phyloP scores from a whole-genome alignment of 2,329 filamentous ascomycete species.

The Colletotrichum eleusines region DNA sequence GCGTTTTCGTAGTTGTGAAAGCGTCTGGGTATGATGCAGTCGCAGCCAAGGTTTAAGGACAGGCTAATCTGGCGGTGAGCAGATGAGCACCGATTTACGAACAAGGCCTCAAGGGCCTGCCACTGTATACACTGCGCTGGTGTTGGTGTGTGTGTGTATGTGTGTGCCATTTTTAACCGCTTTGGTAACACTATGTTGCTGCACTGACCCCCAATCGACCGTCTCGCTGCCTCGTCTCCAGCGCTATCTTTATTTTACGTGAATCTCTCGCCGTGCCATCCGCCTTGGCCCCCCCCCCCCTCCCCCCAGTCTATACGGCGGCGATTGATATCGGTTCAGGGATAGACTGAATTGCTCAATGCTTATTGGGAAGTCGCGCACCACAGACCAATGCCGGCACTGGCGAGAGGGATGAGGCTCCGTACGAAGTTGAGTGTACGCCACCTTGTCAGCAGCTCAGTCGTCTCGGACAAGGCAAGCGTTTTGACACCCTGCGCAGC shows the following conservation, averaged over 20 bases:
- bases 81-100: slow-evolving; percentile 18
- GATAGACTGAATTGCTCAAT: background rate
- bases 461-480: slow-evolving; percentile 30
- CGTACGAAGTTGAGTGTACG: slow-evolving; percentile 37
- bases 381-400: slow-evolving; percentile 36
- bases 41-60: slow-evolving; percentile 34
- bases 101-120: slow-evolving; percentile 29
- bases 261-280: slow-evolving; percentile 20
- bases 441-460: slow-evolving; percentile 39
- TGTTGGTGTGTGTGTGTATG: too few species aligned
- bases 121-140: slow-evolving; percentile 24
- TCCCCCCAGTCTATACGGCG: slow-evolving; percentile 6
- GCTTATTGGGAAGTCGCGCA: slow-evolving; percentile 20
- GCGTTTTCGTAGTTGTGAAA: slow-evolving; percentile 17
- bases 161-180: slow-evolving; percentile 16
- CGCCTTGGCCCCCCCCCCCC: slow-evolving; percentile 10
- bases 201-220: slow-evolving; percentile 15
- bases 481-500: slow-evolving; percentile 38
- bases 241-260: slow-evolving; percentile 27
- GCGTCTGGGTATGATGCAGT: slow-evolving; percentile 32
- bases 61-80: slow-evolving; percentile 34
- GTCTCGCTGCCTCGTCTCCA: slow-evolving; percentile 2
- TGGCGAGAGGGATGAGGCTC: slow-evolving; percentile 31
- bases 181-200: background rate
- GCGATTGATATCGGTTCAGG: slow-evolving; percentile 13